These are phyloP conservation scores for Fusarium sp. DNA, from an alignment of 2,329 filamentous ascomycete species.

Conservation along the genomic window DNA sequence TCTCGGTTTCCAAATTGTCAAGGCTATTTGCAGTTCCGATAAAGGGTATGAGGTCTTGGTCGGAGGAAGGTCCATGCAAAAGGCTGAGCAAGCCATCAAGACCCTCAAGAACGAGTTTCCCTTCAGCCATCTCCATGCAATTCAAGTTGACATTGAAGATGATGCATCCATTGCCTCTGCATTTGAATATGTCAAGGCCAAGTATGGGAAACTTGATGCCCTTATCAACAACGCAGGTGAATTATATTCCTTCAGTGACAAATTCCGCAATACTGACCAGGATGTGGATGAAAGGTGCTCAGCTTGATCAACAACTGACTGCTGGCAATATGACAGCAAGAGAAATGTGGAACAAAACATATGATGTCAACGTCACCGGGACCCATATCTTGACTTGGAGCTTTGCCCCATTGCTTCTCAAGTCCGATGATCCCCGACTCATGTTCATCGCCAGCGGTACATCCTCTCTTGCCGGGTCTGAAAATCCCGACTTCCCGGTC, in stretches of 20 bases:
- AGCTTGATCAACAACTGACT: background rate
- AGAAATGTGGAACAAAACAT: background rate
- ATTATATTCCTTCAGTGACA: fast-evolving
- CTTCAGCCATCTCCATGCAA: background rate
- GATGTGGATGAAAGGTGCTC: background rate
- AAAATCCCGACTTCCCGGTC: background rate
- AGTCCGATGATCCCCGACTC: background rate
- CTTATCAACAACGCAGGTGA: constrained; percentile 3
- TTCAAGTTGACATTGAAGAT: constrained; percentile 2
- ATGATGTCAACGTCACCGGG: background rate
- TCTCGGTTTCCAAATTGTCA: background rate
- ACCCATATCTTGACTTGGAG: background rate
- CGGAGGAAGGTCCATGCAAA: background rate
- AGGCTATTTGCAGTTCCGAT: background rate
- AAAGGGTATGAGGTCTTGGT: background rate
- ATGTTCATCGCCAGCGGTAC: constrained; percentile 4
- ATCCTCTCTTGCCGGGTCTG: background rate
- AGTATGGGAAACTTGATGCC: background rate
- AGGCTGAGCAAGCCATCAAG: background rate
- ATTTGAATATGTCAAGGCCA: background rate
- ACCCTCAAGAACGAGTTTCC: background rate
- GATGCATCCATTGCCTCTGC: background rate
- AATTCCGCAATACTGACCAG: background rate
- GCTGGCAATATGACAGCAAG: background rate
- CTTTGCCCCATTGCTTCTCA: background rate